A percentile compares a stretch with the other conserved stretches of the same genome.
Evolutionary conservation across 257 asterid genomes (phyloP).

Genomic region (Gentiana straminea): DNA sequence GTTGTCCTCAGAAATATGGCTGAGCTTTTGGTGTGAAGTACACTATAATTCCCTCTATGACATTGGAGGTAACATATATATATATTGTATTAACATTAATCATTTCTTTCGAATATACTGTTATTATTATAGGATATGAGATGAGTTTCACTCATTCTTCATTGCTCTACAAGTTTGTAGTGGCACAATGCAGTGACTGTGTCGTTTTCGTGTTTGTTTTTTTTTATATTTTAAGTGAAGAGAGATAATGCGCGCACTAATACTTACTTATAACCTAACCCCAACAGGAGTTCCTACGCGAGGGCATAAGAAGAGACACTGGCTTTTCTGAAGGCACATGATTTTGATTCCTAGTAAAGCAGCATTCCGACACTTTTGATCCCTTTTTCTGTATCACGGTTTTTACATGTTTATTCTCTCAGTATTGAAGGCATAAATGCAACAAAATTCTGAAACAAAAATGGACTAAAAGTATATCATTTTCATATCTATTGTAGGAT

Average conservation of each 20-base stretch:
- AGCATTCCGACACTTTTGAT: no score
- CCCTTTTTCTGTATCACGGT: no score
- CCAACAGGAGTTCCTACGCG: conserved; percentile 63
- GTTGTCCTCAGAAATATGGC: conserved; percentile 57
- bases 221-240: no score
- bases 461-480: no score
- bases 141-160: not conserved
- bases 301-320: conserved; percentile 57
- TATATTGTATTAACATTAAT: not conserved
- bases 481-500: no score
- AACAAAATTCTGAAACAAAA: no score
- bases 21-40: conserved; percentile 99
- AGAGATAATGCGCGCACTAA: no score
- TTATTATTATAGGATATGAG: no score
- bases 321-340: conserved; percentile 41
- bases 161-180: not conserved
- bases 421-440: no score
- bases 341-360: no score
- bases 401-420: no score
- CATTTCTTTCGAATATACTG: no score
- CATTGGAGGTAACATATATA: conserved; percentile 45
- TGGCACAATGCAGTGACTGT: not conserved
- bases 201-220: not conserved
- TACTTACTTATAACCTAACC: not conserved
- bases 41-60: conserved; percentile 84